These are phyloP conservation scores for Seiridium unicorne DNA, from an alignment of 2,329 filamentous ascomycete species.

Conservation along the genomic window DNA sequence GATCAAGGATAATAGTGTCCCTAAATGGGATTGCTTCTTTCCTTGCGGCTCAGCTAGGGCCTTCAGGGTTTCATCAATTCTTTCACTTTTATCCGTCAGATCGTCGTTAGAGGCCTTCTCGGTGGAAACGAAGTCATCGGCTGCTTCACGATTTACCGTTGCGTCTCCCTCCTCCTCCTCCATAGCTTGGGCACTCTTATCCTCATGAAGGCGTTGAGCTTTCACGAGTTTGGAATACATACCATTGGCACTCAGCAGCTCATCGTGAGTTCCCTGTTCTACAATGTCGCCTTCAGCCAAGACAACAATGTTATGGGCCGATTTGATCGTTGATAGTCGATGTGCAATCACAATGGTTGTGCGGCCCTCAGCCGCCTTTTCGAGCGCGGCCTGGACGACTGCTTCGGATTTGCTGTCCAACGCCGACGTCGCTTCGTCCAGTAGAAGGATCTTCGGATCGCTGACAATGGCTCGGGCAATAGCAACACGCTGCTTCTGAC, in stretches of 20 bases:
- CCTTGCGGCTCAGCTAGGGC: too few species aligned
- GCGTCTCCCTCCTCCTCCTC: too few species aligned
- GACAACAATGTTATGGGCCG: constrained; percentile 89
- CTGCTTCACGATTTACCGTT: neutral
- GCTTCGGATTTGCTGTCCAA: constrained; percentile 72
- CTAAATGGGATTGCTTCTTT: neutral
- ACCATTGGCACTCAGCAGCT: constrained; percentile 37
- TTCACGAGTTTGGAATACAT: neutral
- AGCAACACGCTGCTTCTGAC: constrained; percentile 88
- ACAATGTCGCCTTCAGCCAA: constrained; percentile 82
- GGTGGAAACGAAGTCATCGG: neutral
- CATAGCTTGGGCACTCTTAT: too few species aligned
- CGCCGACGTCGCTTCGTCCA: constrained; percentile 76
- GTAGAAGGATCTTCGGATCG: constrained; percentile 72
- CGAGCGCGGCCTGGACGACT: constrained; percentile 72
- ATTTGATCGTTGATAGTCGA: constrained; percentile 82
- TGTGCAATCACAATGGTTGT: constrained; percentile 93
- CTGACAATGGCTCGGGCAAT: constrained; percentile 85
- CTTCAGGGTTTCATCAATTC: too few species aligned
- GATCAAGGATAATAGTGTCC: neutral
- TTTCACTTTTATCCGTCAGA: neutral
- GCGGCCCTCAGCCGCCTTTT: constrained; percentile 75
- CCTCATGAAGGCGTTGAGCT: neutral
- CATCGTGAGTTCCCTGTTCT: constrained; percentile 74
- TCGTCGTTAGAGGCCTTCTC: neutral